Base-by-base conservation (phyloP, 2,329 filamentous ascomycete species). In the Pseudogymnoascus sp. region DNA sequence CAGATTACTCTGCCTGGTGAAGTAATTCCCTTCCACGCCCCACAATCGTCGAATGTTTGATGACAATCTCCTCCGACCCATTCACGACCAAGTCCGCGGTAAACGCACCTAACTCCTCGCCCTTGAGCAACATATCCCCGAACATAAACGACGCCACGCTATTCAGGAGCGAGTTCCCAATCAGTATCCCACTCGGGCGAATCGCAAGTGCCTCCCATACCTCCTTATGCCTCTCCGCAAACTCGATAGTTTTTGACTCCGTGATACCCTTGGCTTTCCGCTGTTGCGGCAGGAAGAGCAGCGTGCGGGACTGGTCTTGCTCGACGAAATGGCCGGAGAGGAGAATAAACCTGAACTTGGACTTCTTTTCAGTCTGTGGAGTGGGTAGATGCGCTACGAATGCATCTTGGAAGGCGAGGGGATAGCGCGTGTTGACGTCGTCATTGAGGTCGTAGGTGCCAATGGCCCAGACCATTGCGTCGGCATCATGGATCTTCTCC, bases 311-410 rank as follows among this genome's bases (percentile, higher is more conserved):
- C 62, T 76, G 74, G 16, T 76, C 67, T 16, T 71, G 72, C 10
- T 68, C 65, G 0, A 74, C 73, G 31, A 73, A 74, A 13, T 69
- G 72, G 1, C 74, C 74, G 40, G 74, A 75, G 4, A 76, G 64
- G 38, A 73, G 73, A 2, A 76, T 67, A 35, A 69, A 74, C 40
- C 68, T 67, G 26, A 76, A 75, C 5, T 33, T 56, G n/a, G 1
- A 10, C 67, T 0, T 64, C 42, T 29, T 67, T 59, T 1, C 38
- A 33, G 1, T 7, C 3, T 62, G 60, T 24, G 53, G 61, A 1
- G 66, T 61, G 61, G 66, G 62, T 42, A 69, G 16, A 6, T 67
- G 64, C 24, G 64, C 66, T 26, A 19, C 62, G 64, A 71, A 70
- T 38, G 62, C 62, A 42, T 67, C 62, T 37, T 67, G 11, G 64